These are phyloP conservation scores for Syzygium aqueum DNA, from an alignment of 345 rosid genomes.

Conservation along the genomic window DNA sequence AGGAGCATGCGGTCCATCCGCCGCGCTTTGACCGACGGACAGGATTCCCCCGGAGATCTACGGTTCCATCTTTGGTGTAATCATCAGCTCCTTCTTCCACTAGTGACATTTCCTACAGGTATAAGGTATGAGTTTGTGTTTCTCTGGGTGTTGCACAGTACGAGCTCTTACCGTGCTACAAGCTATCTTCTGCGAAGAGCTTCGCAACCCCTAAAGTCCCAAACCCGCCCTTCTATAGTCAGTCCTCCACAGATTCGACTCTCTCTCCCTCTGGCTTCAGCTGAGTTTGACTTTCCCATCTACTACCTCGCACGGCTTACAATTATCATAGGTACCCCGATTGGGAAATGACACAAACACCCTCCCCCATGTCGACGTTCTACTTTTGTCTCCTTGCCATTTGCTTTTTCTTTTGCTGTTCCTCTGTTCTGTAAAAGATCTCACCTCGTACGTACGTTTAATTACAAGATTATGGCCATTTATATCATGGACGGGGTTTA, in stretches of 20 bases:
- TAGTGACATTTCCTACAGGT: not conserved
- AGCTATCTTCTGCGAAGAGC: not conserved
- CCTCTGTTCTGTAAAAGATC: not conserved
- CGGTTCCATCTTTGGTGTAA: constrained; percentile 83
- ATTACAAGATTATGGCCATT: not conserved
- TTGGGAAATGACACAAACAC: not conserved
- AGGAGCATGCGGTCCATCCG: constrained; percentile 84
- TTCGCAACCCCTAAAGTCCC: not conserved
- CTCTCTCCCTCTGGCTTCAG: not conserved
- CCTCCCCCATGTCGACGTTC: not conserved
- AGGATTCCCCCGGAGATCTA: constrained; percentile 76
- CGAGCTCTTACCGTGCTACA: not conserved
- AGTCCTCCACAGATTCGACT: not conserved
- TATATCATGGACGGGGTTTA: not conserved
- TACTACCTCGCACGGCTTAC: too few species aligned
- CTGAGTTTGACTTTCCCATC: not conserved
- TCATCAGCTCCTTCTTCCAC: constrained; percentile 38
- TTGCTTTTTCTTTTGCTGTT: too few species aligned
- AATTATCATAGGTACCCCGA: not conserved
- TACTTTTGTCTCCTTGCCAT: not conserved
- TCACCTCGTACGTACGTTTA: not conserved
- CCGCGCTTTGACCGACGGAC: constrained; percentile 69
- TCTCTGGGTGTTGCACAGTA: not conserved
- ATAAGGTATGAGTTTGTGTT: not conserved
- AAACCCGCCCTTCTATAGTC: not conserved